A percentile compares a stretch with the other conserved stretches of the same genome.
Conservation (phyloP, 2,329 filamentous ascomycete species). For the Alternaria sp. region DNA sequence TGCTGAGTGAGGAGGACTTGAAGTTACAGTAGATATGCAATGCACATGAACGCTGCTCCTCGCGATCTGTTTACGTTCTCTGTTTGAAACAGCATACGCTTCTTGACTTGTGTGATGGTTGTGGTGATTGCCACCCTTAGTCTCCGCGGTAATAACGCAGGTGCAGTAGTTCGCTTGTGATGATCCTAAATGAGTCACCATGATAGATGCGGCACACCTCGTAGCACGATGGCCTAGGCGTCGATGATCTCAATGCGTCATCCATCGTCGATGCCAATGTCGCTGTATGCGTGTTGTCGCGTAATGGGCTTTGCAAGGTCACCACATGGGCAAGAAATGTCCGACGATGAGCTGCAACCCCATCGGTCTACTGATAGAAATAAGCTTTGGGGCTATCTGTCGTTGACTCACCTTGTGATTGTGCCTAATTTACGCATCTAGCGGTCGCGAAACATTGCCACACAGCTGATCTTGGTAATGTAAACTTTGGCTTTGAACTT, state of each 20-base stretch:
- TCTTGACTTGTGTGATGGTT: not conserved
- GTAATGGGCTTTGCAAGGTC: not conserved
- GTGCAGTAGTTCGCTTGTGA: not conserved
- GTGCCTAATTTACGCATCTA: not conserved
- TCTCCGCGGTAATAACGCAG: not conserved
- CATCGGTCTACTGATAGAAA: not conserved
- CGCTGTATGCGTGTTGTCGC: not conserved
- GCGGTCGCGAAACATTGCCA: not conserved
- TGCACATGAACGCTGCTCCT: not conserved
- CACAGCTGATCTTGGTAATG: not conserved
- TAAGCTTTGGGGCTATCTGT: not conserved
- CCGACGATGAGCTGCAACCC: not conserved
- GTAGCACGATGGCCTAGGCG: not conserved
- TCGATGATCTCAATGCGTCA: not conserved
- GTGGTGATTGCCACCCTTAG: not conserved
- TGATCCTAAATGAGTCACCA: not conserved
- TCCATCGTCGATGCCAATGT: not conserved
- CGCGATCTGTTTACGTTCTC: not conserved
- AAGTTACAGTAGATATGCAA: constrained; percentile 52
- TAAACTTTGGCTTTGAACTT: not conserved
- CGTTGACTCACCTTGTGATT: not conserved
- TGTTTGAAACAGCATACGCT: not conserved
- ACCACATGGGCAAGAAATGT: not conserved
- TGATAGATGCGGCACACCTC: not conserved
- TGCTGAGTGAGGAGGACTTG: constrained; percentile 66